Base-by-base conservation (phyloP, 1,284 basidiomycete genomes). In the Ceratobasidium sp. region DNA sequence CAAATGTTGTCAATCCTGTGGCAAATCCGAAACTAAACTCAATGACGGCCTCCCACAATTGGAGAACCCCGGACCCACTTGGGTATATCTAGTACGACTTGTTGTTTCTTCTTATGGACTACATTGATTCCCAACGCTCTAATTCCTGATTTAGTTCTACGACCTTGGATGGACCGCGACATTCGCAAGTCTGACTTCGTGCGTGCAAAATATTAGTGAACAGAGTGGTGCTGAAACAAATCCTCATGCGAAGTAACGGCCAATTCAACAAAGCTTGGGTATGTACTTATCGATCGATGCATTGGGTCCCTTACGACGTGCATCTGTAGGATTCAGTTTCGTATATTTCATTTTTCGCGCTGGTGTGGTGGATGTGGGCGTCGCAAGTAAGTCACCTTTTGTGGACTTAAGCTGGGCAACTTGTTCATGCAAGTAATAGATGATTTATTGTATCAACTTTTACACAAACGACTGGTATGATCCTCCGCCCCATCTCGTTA, bases 101-200 rank as follows among this genome's bases (percentile, higher is more conserved):
- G 3, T n/a, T n/a, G 8, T 45, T 22, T 5, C n/a, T 29, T 41
- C n/a, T n/a, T 17, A 11, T 2, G 1, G 64, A 19, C 24, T 33
- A 8, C 53, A 17, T 1, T 33, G 33, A 69, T 19, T 8, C 6
- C 27, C 8, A 8, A 50, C 11, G 36, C 36, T 41, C 36, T 41
- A 41, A 4, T 5, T 41, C n/a, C 6, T 41, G 36, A 5, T 41
- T 15, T 57, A 69, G 65, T 69, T 69, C 45, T 69, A 69, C 36
- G 65, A 69, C 41, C 65, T 69, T 47, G 50, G 51, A 8, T 69
- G 65, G 65, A 56, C 65, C 11, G 65, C 65, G 1, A 56, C 51
- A 2, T 69, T 69, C 29, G 29, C 65, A n/a, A 56, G 51, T 41
- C 33, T 69, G 22, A 56, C 65, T 1, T 53, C 56, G 65, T 69